Base-by-base conservation (phyloP, 2,329 filamentous ascomycete genomes). In the Penicillium expansum region DNA sequence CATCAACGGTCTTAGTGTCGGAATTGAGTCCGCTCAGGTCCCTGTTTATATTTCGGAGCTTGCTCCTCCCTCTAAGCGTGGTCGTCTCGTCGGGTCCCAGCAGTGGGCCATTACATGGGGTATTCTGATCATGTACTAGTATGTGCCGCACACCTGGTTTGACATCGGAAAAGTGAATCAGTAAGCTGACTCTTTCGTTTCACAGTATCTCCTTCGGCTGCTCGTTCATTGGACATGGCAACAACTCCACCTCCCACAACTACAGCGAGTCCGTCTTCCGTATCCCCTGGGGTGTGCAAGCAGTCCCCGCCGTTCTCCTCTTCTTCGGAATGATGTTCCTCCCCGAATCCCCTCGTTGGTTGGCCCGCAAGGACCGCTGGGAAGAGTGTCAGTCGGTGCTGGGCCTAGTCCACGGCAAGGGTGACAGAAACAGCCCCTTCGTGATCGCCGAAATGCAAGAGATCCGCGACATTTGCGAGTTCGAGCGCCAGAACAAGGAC, bases 41-140 rank as follows among this genome's bases (percentile, higher is more conserved):
- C 87, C 87, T 0, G 84, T 90, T 20, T 91, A 90, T 71, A 84
- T 89, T 64, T 82, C 86, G 56, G 88, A 91, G 70, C 51, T 91
- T 18, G 85, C 82, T 7, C 81, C 80, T 24, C 81, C 81, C 0
- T 77, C 75, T 33, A 82, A 79, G 66, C 78, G 82, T 62, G 82
- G 82, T 18, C 82, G 86, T 39, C 80, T 92, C 35, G 87, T 92
- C 29, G 86, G 87, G 51, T 82, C 85, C 45, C 88, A 91, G 71
- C 89, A 92, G 71, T 88, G 87, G 79, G 86, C 87, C 27, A 91
- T 92, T 59, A 89, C 88, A 62, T 89, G 81, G 81, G 86, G 84
- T 61, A 88, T 88, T 62, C 68, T 88, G 57, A 86, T 88, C 73
- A 88, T 88, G 84, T 89, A 87, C 77, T 86, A 72, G 85, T 71